Conservation (phyloP, 208 protist genomes). For the Wallacemonas sp. region DNA sequence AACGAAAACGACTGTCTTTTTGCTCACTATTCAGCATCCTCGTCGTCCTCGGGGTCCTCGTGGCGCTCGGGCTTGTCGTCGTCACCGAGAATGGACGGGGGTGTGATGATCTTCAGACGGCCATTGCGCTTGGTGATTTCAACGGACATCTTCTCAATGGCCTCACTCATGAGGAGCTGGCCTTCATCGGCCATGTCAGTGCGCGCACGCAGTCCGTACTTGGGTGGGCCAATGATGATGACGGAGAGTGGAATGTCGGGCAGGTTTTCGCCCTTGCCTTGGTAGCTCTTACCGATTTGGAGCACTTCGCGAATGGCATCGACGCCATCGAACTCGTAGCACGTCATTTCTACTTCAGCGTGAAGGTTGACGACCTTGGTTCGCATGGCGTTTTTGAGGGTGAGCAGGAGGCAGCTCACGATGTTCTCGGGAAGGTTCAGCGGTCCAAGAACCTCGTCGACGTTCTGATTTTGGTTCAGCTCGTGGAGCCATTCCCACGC, state of each 20-base stretch:
- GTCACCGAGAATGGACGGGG: conserved; percentile 50
- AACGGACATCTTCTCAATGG: conserved; percentile 89
- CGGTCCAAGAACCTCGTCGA: conserved; percentile 70
- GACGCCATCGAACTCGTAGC: conserved; percentile 98
- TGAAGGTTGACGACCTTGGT: conserved; percentile 88
- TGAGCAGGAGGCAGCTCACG: conserved; percentile 63
- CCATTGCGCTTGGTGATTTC: conserved; percentile 90
- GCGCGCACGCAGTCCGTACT: conserved; percentile 93
- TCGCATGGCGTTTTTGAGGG: conserved; percentile 85
- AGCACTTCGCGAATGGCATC: conserved; percentile 97
- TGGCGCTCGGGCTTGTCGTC: conserved; percentile 43
- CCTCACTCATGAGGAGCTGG: conserved; percentile 82
- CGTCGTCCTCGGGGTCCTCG: conserved; percentile 76
- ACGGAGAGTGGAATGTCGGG: conserved; percentile 86
- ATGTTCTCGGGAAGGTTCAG: conserved; percentile 67
- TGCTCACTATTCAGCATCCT: conserved; percentile 56
- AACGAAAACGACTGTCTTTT: not conserved
- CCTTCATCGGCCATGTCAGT: conserved; percentile 95
- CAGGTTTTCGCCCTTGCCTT: conserved; percentile 57
- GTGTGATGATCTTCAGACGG: conserved; percentile 79
- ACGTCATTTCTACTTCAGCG: conserved; percentile 98
- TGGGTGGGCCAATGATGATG: conserved; percentile 96
- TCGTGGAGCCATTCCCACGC: conserved; percentile 79
- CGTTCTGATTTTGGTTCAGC: conserved; percentile 68
- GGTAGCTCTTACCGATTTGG: conserved; percentile 80